Percentiles rank a stretch among this genome's conserved stretches.
These are phyloP conservation scores for Colletotrichum endophyticum DNA, from an alignment of 2,329 filamentous ascomycete species.

Conservation along the genomic window DNA sequence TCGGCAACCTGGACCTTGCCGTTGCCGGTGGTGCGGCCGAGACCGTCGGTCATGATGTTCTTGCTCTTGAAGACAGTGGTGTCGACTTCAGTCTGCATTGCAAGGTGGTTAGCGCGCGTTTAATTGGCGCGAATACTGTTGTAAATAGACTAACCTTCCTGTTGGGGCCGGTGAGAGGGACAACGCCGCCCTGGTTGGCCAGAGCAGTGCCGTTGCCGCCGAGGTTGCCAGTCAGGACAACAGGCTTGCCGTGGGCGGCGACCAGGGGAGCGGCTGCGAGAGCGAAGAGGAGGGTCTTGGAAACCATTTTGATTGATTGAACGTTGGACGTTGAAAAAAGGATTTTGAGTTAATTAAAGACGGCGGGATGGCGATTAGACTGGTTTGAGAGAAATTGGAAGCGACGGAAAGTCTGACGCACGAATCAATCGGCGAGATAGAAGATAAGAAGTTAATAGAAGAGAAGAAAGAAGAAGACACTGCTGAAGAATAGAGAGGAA, in stretches of 20 bases:
- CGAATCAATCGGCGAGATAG: conserved; percentile 17
- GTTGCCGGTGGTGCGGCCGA: conserved; percentile 38
- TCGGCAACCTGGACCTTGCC: conserved; percentile 40
- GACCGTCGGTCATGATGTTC: conserved; percentile 38
- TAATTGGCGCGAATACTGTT: background rate
- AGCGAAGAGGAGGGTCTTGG: conserved; percentile 22
- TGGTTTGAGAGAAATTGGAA: background rate
- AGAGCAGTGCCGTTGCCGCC: conserved; percentile 44
- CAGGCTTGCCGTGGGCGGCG: conserved; percentile 33
- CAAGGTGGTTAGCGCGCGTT: background rate
- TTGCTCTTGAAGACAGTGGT: conserved; percentile 46
- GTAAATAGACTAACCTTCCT: conserved; percentile 23
- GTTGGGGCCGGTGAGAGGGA: conserved; percentile 45
- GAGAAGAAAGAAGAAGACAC: background rate
- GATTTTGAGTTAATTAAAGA: background rate
- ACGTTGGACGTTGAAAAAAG: background rate
- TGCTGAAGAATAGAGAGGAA: background rate
- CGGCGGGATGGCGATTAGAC: background rate
- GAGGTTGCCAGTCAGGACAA: conserved; percentile 30
- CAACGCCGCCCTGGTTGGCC: conserved; percentile 40
- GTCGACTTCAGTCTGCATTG: conserved; percentile 43
- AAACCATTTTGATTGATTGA: conserved; percentile 17
- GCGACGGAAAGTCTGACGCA: background rate
- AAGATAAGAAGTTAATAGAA: background rate
- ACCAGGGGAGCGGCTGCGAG: conserved; percentile 30